Evolutionary conservation across 352 stramenopile genomes (phyloP).

Genomic region (Phytophthora aleatoria): DNA sequence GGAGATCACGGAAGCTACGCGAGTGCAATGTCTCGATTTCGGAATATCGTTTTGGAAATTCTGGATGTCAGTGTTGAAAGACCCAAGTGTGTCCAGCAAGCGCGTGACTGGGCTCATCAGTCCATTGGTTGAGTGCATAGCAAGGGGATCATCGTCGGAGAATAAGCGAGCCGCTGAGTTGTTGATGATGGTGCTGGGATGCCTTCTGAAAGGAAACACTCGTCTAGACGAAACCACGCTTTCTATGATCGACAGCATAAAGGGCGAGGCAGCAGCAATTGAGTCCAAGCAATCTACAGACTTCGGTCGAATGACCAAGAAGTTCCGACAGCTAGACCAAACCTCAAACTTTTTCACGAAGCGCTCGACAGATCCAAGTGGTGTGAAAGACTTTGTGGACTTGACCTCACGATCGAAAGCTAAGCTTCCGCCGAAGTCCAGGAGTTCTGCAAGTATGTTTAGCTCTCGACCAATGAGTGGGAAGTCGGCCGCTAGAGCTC

Average conservation of each 20-base stretch:
- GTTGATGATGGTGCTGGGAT: slow-evolving; percentile 66
- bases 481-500: slow-evolving; percentile 61
- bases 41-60: slow-evolving; percentile 78
- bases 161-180: slow-evolving; percentile 70
- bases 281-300: slow-evolving; percentile 71
- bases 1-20: slow-evolving; percentile 50
- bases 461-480: slow-evolving; percentile 54
- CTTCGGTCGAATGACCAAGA: slow-evolving; percentile 66
- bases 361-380: slow-evolving; percentile 25
- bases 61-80: slow-evolving; percentile 58
- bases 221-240: slow-evolving; percentile 57
- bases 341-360: slow-evolving; percentile 60
- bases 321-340: slow-evolving; percentile 67
- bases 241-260: slow-evolving; percentile 54
- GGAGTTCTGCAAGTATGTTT: slow-evolving; percentile 16
- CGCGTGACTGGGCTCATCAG: slow-evolving; percentile 55
- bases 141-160: slow-evolving; percentile 48
- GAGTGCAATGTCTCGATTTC: slow-evolving; percentile 77
- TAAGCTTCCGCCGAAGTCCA: slow-evolving; percentile 23
- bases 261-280: slow-evolving; percentile 49
- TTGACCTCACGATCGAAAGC: slow-evolving; percentile 33
- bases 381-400: slow-evolving; percentile 22
- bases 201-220: slow-evolving; percentile 56
- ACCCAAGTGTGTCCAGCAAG: slow-evolving; percentile 53
- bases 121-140: slow-evolving; percentile 64